Evolutionary conservation across 177 flowering plant species (phyloP), one percentile per base, ranked within the genome.

Genomic region (Vitis hybrid): DNA sequence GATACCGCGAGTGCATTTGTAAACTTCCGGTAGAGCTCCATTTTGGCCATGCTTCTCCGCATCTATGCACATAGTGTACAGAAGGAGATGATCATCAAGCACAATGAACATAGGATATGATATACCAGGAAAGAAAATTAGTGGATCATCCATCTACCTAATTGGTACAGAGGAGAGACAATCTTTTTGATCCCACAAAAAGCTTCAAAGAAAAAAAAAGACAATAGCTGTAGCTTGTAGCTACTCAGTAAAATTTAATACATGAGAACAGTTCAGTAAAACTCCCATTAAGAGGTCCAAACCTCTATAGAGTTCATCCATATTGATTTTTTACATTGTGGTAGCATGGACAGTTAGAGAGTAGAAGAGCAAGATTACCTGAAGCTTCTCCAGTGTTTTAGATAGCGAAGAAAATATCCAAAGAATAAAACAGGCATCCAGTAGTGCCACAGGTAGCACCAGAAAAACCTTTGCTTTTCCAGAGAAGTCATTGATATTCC

Each of bases 391-490:
- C 58, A 89, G 68, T 18, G 90, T 88, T 54, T 79, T 85, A n/a
- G 92, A 88, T 63, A 90, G 71, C 52, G 95, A 90, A 6, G 93
- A 84, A 75, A 90, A 88, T 41, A 86, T 90, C 95, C 95, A 90
- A 54, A 90, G 71, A 61, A 90, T 87, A 79, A 86, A 90, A 70
- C 85, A 85, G 1, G 95, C 84, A 81, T 90, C 95, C 81, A 90
- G 74, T 41, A 89, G 65, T 56, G 89, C 89, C 61, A 89, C 90
- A 57, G 90, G 90, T 4, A 89, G 88, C 70, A 87, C 95, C 56
- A 89, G 71, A 65, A 84, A 88, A 56, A 89, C 64, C 79, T 79
- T 90, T 4, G 87, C 73, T 77, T 86, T 90, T 12, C 92, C 88
- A 17, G 87, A 81, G 64, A 90, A 87, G 67, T 90, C 95, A 76